Conservation (phyloP, 75 land plant genomes). For the Ceratopteris richardii region DNA sequence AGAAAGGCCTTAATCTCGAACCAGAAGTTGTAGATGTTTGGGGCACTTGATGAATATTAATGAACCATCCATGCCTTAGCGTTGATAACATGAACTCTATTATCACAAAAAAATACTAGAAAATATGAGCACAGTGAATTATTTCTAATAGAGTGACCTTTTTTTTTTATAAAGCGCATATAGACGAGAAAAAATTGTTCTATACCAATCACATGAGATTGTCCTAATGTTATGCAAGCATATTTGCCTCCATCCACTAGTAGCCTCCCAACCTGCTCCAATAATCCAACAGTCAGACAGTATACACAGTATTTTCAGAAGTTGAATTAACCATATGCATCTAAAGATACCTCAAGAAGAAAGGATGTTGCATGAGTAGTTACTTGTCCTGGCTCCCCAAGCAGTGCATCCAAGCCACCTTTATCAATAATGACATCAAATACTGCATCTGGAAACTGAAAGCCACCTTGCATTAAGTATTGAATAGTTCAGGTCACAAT, state of each 20-base stretch:
- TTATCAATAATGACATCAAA: conserved; percentile 90
- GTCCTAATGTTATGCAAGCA: conserved; percentile 74
- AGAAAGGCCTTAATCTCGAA: conserved; percentile 48
- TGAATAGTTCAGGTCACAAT: not conserved
- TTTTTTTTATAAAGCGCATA: no score
- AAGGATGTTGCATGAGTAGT: conserved; percentile 45
- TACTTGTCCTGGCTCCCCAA: conserved; percentile 80
- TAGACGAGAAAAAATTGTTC: no score
- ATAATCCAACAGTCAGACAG: no score
- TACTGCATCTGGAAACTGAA: conserved; percentile 56
- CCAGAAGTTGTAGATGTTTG: conserved; percentile 21
- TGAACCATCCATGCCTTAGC: conserved; percentile 78
- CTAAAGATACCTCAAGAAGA: conserved; percentile 71
- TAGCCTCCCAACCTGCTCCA: conserved; percentile 73
- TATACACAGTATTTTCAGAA: no score
- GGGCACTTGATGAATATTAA: conserved; percentile 43
- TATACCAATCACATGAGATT: conserved; percentile 76
- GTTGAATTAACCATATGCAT: no score
- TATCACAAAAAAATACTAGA: not conserved
- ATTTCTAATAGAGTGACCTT: not conserved
- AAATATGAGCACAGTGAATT: not conserved
- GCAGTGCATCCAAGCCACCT: conserved; percentile 86
- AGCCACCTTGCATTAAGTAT: no score
- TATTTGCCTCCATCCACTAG: conserved; percentile 56
- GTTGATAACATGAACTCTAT: conserved; percentile 65